Evolutionary conservation across 192 early-diverging fungal species (phyloP).

Genomic region (Linnemannia schmuckeri): DNA sequence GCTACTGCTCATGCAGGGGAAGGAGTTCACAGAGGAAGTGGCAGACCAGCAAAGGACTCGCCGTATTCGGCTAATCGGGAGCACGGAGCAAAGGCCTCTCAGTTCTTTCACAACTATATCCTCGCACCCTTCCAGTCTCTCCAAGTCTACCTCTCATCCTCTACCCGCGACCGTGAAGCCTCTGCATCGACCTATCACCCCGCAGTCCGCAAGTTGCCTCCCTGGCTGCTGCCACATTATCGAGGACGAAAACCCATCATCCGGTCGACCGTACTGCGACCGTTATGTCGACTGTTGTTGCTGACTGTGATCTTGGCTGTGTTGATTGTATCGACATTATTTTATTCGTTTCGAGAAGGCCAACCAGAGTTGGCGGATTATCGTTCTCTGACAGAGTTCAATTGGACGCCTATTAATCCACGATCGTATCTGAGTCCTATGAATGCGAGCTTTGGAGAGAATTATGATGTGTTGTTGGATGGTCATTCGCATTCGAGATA

Average conservation of each 20-base stretch:
- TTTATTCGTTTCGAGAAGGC: conserved; percentile 35
- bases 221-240: conserved; percentile 42
- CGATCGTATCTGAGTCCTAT: conserved; percentile 60
- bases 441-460: conserved; percentile 39
- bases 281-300: conserved; percentile 23
- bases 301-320: conserved; percentile 19
- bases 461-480: conserved; percentile 72
- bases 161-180: conserved; percentile 15
- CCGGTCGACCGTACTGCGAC: conserved; percentile 24
- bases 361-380: conserved; percentile 52
- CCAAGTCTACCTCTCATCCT: conserved; percentile 12
- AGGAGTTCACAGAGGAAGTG: neutral
- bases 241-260: conserved; percentile 4
- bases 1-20: conserved; percentile 6
- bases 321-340: conserved; percentile 27
- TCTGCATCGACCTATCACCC: neutral
- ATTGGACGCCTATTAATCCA: conserved; percentile 64
- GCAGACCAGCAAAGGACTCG: neutral
- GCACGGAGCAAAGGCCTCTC: conserved; percentile 12
- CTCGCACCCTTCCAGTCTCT: conserved; percentile 18
- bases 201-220: conserved; percentile 13
- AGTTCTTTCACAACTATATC: conserved; percentile 21
- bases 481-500: conserved; percentile 74
- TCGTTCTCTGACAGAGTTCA: conserved; percentile 48
- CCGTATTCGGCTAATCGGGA: neutral